Evolutionary conservation across 495 filamentous ascomycete species (phyloP).

Genomic region (Podospora pseudoanserina): DNA sequence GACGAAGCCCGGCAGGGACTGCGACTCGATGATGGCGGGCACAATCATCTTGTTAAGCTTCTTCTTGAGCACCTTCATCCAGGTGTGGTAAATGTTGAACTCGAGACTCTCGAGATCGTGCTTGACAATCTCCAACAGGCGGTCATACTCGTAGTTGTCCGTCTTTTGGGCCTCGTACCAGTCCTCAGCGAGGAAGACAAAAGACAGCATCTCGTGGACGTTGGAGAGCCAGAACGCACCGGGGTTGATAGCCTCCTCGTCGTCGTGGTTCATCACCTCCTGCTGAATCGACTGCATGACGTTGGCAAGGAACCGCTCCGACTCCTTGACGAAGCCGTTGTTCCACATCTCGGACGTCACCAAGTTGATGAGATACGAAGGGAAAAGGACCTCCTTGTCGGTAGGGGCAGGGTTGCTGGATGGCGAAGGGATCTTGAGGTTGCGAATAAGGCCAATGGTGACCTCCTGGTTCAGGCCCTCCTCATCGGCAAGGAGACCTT

Average conservation of each 20-base stretch:
- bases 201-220: conserved; percentile 99
- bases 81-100: conserved; percentile 99
- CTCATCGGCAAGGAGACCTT: conserved; percentile 89
- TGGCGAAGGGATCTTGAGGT: conserved; percentile 89
- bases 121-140: conserved; percentile 96
- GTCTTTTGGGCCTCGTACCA: conserved; percentile 99
- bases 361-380: conserved; percentile 96
- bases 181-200: conserved; percentile 97
- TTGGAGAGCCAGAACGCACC: conserved; percentile 99
- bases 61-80: conserved; percentile 99
- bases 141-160: conserved; percentile 98
- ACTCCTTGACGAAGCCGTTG: conserved; percentile 99
- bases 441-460: conserved; percentile 89
- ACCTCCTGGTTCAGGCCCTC: conserved; percentile 95
- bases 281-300: conserved; percentile 99
- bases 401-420: conserved; percentile 79
- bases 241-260: conserved; percentile 94
- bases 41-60: conserved; percentile 99
- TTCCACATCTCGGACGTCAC: conserved; percentile 99
- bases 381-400: conserved; percentile 98
- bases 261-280: conserved; percentile 97
- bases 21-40: conserved; percentile 97
- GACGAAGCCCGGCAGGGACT: conserved; percentile 96
- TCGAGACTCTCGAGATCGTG: conserved; percentile 97
- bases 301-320: conserved; percentile 95